Evolutionary conservation across 805 yeast species (phyloP).

Genomic region (Torulaspora quercuum): DNA sequence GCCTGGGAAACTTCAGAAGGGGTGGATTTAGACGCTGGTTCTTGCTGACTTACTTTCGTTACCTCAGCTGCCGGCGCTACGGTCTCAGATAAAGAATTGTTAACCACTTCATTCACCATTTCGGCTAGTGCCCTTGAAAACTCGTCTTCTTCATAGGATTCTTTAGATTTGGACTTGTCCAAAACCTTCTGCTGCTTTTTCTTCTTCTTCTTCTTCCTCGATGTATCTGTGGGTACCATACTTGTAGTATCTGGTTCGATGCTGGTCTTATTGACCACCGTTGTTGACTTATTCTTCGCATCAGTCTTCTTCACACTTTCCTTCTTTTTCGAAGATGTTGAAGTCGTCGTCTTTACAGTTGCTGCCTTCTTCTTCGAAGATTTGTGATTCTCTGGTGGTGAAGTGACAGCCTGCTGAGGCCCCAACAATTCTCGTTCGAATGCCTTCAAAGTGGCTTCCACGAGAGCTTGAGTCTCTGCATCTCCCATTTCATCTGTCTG

Average conservation of each 20-base stretch:
- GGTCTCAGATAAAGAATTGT: slow-evolving; percentile 30
- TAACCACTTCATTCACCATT: slow-evolving; percentile 54
- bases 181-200: slow-evolving; percentile 19
- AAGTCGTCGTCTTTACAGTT: slow-evolving; percentile 6
- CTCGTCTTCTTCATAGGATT: slow-evolving; percentile 32
- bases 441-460: slow-evolving; percentile 36
- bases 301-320: neutral
- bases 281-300: neutral
- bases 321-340: slow-evolving; percentile 8
- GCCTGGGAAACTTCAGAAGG: slow-evolving; percentile 4
- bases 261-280: too few relatives aligned
- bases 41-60: slow-evolving; percentile 1
- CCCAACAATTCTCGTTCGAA: slow-evolving; percentile 33
- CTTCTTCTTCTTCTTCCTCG: slow-evolving; percentile 24
- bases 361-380: slow-evolving; percentile 6
- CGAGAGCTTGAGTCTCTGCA: slow-evolving; percentile 35
- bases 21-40: neutral
- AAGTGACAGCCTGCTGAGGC: slow-evolving; percentile 6
- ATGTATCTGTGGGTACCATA: slow-evolving; percentile 1
- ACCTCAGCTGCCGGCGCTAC: slow-evolving; percentile 10
- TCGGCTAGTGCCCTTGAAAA: slow-evolving; percentile 54
- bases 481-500: slow-evolving; percentile 20
- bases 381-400: slow-evolving; percentile 1
- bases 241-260: too few relatives aligned
- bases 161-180: slow-evolving; percentile 6